Evolutionary conservation across 306 rosid genomes (phyloP), one percentile per base, ranked within the genome.

Genomic region (Oxytropis ochrocephala): DNA sequence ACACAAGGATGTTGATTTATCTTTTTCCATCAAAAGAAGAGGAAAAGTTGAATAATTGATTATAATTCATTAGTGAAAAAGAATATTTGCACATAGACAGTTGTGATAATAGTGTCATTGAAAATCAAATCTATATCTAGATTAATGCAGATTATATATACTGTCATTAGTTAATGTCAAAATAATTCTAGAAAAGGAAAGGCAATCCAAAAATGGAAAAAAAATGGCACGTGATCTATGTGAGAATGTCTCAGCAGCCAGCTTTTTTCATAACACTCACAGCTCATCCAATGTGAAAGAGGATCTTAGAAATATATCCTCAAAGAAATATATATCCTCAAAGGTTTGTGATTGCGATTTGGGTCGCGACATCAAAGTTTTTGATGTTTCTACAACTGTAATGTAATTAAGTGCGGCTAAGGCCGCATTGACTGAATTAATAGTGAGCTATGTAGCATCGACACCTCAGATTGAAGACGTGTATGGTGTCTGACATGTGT

Each of bases 201-300:
- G 36, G 74, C 27, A 67, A 38, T 30, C 52, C 67, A 80, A 47
- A 46, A 64, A 71, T 61, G 68, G 18, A 17, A 38, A 13, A 58
- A 48, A 73, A 60, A 19, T 39, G 49, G 75, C 86, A 75, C 86
- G 89, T 87, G 90, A 86, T 61, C 30, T 76, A 35, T 50, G 67
- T 69, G 65, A 78, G 18, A 72, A 71, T 80, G 85, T 50, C 80
- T 77, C 70, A 70, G 53, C 54, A 79, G 86, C 86, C 92, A 90
- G 95, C 92, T 86, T 79, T 78, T 84, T 77, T 76, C 84, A 80
- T 80, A 81, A 68, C 63, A 75, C 75, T 44, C 81, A 77, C 95
- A 91, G 88, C 95, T 91, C 86, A 85, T 32, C 11, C 58, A 55
- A 29, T 32, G 39, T 59, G 46, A 70, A 36, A 30, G 11, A 56